A percentile compares a stretch with the other conserved stretches of the same genome.
Conservation (phyloP, 495 filamentous ascomycete species). For the Aspergillus haitiensis region DNA sequence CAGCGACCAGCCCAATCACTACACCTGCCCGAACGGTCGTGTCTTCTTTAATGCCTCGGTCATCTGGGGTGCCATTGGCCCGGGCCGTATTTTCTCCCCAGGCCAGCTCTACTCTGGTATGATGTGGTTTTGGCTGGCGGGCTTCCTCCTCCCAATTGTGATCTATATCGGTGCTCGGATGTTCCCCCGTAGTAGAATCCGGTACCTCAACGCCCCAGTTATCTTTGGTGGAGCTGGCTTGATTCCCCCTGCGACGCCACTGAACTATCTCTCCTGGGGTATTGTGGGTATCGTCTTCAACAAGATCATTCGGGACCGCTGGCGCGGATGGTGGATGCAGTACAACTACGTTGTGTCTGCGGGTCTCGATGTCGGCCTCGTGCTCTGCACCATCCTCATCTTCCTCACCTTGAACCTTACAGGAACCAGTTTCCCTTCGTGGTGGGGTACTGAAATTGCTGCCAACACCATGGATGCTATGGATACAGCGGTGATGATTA, state of each 20-base stretch:
- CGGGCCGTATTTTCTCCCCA: conserved; percentile 51
- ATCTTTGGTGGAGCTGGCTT: conserved; percentile 48
- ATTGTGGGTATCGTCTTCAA: conserved; percentile 67
- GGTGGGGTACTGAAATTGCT: conserved; percentile 65
- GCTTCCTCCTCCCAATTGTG: conserved; percentile 45
- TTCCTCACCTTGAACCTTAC: conserved; percentile 66
- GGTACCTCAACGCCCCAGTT: conserved; percentile 49
- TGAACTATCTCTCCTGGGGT: conserved; percentile 64
- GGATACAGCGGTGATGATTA: conserved; percentile 39
- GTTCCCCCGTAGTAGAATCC: conserved; percentile 42
- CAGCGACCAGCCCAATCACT: conserved; percentile 51
- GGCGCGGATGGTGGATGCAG: conserved; percentile 71
- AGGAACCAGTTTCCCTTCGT: conserved; percentile 51
- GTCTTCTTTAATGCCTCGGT: conserved; percentile 60
- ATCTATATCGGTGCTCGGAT: conserved; percentile 48
- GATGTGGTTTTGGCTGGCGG: conserved; percentile 54
- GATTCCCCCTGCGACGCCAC: conserved; percentile 54
- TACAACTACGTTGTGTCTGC: conserved; percentile 79
- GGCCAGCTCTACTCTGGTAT: conserved; percentile 48
- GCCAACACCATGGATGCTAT: conserved; percentile 45
- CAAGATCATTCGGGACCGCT: conserved; percentile 60
- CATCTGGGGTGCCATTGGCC: conserved; percentile 57
- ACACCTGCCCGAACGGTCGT: conserved; percentile 60
- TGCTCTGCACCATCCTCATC: conserved; percentile 65
- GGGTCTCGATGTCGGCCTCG: conserved; percentile 67